Base-by-base conservation (phyloP, 2,329 filamentous ascomycete species). In the Amauroascus verrucosus region DNA sequence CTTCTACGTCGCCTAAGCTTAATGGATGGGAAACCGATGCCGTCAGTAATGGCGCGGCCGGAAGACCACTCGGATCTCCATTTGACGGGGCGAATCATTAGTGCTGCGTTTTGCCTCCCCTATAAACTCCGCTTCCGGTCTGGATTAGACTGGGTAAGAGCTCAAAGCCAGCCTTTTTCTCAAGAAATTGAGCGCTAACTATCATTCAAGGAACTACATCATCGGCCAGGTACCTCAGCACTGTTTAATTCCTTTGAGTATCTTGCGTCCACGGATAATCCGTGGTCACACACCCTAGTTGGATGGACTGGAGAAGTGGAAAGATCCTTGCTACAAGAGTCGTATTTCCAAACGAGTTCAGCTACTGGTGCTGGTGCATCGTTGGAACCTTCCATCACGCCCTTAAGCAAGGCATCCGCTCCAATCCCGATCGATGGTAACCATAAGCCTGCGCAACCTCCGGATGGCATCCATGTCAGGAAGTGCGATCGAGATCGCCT, bases 231-330 rank as follows among this genome's bases (percentile, higher is more conserved):
- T 53, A 91, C 90, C 55, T 96, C 91, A 11, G 89, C 91, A 14
- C 78, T 97, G 32, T 94, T 94, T 70, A 89, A 96, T 68, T 90
- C 89, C 8, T 89, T 97, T 64, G 81, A 84, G 53, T 84, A 94
- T 70, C 81, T 97, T 43, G 87, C 89, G 2, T 94, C 89, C n/a
- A 77, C 85, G 53, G 78, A 85, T 41, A 84, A 85, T 1, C 83
- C 85, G 18, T 97, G 90, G 90, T 88, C 89, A 62, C 91, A 96
- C 72, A 93, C 84, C 0, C 79, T 96, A 5, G 86, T 97, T 51
- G 90, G 88, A 44, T 97, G 91, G 91, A 95, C 91, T 2, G 91
- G 91, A 55, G 91, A 97, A 68, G 85, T 91, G 55, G 80, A 83
- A 54, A 72, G 68, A n/a, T 55, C 53, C 3, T 24, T 14, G 20